Evolutionary conservation across 2,329 filamentous ascomycete genomes (phyloP), one percentile per base, ranked within the genome.

Genomic region (Hypomyces rosellus): DNA sequence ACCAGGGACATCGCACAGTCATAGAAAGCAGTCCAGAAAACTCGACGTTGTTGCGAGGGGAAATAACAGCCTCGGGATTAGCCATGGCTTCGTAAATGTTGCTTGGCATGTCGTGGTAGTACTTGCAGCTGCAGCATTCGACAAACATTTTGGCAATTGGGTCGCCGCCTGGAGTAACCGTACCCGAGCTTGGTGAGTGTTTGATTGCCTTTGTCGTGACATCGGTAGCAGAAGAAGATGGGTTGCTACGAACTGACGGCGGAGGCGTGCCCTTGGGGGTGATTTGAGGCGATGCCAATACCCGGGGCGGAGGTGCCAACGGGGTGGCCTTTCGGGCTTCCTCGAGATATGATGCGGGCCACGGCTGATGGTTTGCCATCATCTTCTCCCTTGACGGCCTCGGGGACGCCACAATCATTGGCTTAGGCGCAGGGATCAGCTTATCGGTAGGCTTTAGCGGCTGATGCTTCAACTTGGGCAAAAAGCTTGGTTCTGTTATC

Each of bases 1-100:
- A 89, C 85, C 85, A 88, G 8, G 84, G 84, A 62, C 85, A 88
- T 56, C 77, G 80, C 22, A 86, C 79, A 60, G 76, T 79, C 55
- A 82, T 83, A 8, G 75, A 80, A 41, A 84, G 74, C 6, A 76
- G 69, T 1, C 80, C 80, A 39, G 74, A 74, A 40, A 81, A 78
- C 1, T 78, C 78, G 5, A 75, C 65, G 30, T 67, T 65, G 49
- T 71, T 71, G 45, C 78, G 75, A 48, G 59, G 44, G 15, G 74
- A 73, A 12, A 84, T 70, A 12, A 81, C 67, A 4, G 73, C 73
- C 43, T 81, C 75, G 0, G 80, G 79, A 55, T 77, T 76, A 5
- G 76, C 76, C 80, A 85, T 84, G 61, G 77, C 81, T 59, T 83
- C 78, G 62, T 85, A 85, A 18, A 85, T 69, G 49, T 78, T 76